Conservation (phyloP, 78 protist genomes). For the Protostelium mycophagum region DNA sequence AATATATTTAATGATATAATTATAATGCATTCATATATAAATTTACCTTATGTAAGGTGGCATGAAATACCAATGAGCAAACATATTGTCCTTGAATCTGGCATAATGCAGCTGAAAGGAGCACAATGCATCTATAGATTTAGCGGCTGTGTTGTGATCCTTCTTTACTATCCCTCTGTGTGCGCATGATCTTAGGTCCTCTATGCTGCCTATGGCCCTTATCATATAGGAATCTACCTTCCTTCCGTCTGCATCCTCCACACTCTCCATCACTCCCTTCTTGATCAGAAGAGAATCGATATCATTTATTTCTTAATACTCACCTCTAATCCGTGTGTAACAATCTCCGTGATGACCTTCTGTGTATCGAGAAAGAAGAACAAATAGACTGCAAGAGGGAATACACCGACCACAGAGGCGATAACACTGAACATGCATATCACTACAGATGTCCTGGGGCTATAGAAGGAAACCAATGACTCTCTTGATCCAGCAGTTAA, state of each 20-base stretch:
- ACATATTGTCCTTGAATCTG: background rate
- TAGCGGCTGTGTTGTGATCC: background rate
- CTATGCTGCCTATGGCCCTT: background rate
- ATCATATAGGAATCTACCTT: background rate
- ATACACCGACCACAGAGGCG: background rate
- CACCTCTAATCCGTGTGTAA: background rate
- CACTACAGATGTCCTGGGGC: background rate
- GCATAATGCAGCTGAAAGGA: background rate
- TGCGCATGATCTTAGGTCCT: slow-evolving; percentile 1
- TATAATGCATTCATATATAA: background rate
- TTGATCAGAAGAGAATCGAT: background rate
- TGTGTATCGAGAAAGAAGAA: slow-evolving; percentile 13
- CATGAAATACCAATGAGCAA: background rate
- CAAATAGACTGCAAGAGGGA: slow-evolving; percentile 6
- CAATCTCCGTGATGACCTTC: slow-evolving; percentile 12
- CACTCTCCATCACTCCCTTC: background rate
- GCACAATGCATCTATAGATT: slow-evolving; percentile 3
- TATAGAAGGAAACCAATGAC: background rate
- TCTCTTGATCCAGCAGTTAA: background rate
- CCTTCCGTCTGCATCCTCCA: background rate
- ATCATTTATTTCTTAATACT: no score
- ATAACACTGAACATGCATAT: background rate
- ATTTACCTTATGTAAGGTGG: background rate
- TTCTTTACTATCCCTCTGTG: slow-evolving; percentile 4
- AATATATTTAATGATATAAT: no score